A percentile compares a stretch with the other conserved stretches of the same genome.
These are phyloP conservation scores for Clathrospora elynae DNA, from an alignment of 2,329 filamentous ascomycete species.

Conservation along the genomic window DNA sequence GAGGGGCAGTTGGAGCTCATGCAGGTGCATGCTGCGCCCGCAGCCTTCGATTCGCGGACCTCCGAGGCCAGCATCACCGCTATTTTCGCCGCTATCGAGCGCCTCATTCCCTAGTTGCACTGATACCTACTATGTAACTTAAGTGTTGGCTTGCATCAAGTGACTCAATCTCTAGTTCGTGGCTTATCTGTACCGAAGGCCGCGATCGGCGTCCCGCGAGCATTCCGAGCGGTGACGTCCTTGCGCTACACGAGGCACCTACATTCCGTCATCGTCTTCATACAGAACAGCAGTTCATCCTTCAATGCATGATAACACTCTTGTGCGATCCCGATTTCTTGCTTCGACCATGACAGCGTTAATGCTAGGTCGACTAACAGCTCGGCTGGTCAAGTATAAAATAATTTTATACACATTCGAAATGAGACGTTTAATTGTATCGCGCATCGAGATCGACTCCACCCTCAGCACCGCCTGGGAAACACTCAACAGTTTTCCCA, in stretches of 20 bases:
- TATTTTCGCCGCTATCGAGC: slow-evolving; percentile 14
- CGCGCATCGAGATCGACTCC: slow-evolving; percentile 33
- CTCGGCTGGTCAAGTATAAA: too few relatives aligned
- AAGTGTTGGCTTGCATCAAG: too few relatives aligned
- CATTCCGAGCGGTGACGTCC: slow-evolving; percentile 24
- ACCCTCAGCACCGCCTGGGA: slow-evolving; percentile 31
- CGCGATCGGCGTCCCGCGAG: slow-evolving; percentile 17
- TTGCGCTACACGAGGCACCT: slow-evolving; percentile 9
- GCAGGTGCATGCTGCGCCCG: slow-evolving; percentile 20
- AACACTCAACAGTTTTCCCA: slow-evolving; percentile 35
- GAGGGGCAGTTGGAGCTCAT: slow-evolving; percentile 23
- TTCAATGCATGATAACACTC: too few relatives aligned
- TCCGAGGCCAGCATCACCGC: slow-evolving; percentile 6
- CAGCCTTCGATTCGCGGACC: slow-evolving; percentile 10
- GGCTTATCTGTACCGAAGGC: slow-evolving; percentile 3
- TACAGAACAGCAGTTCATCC: too few relatives aligned
- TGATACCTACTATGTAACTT: slow-evolving; percentile 1
- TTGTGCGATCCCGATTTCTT: too few relatives aligned
- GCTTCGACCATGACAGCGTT: too few relatives aligned
- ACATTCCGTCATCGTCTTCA: slow-evolving; percentile 8
- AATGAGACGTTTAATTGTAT: too few relatives aligned
- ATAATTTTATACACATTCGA: too few relatives aligned
- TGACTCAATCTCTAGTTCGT: too few relatives aligned
- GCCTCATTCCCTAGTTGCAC: slow-evolving; percentile 3
- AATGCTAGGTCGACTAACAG: too few relatives aligned